phyloP scores from a whole-genome alignment of 176 grass and related monocot species.

The Miscanthus lutarioriparius region DNA sequence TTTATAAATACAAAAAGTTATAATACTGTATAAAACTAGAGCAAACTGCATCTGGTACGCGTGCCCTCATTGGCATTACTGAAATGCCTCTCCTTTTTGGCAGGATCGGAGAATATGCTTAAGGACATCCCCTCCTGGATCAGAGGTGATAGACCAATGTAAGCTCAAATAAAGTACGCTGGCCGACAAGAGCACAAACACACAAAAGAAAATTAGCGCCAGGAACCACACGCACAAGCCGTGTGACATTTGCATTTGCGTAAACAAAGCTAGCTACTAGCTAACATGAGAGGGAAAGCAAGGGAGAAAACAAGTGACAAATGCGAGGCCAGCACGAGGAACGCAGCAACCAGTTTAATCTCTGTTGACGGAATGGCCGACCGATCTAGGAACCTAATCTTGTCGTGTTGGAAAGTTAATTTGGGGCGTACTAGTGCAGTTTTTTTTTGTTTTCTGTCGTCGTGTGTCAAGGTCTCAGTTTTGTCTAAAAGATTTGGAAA shows the following conservation, averaged over 20 bases:
- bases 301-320: background rate
- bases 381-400: conserved; percentile 10
- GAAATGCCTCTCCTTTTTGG: background rate
- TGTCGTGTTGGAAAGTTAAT: conserved; percentile 33
- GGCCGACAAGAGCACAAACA: background rate
- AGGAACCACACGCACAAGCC: conserved; percentile 22
- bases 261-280: background rate
- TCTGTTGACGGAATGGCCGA: background rate
- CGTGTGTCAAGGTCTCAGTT: conserved; percentile 31
- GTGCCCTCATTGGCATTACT: conserved; percentile 20
- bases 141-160: background rate
- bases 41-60: background rate
- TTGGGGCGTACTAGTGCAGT: background rate
- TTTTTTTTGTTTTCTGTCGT: background rate
- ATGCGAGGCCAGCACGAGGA: conserved; percentile 18
- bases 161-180: background rate
- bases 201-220: background rate
- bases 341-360: background rate
- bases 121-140: conserved; percentile 26
- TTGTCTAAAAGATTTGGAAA: conserved; percentile 16
- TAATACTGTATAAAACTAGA: background rate
- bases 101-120: conserved; percentile 46
- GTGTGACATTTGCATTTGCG: conserved; percentile 33
- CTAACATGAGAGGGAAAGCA: background rate
- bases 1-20: background rate